These are phyloP conservation scores for Gonium pectorale DNA, from an alignment of 139 green algal genomes.

Conservation along the genomic window DNA sequence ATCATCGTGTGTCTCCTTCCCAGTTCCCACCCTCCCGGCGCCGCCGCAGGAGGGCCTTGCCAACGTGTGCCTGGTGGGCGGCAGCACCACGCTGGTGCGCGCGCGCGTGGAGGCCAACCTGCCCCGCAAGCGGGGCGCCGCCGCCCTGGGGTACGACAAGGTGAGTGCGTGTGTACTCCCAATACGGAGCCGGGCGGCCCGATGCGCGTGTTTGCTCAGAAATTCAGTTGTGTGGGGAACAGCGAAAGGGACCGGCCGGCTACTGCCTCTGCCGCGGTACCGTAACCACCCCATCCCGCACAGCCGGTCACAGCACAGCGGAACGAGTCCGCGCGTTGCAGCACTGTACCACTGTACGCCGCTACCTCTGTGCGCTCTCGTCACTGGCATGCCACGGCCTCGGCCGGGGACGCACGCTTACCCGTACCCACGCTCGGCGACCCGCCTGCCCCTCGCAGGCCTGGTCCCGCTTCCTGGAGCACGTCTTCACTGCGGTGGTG, in stretches of 20 bases:
- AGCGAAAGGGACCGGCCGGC: no score
- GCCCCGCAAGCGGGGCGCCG: slow-evolving; percentile 91
- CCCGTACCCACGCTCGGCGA: not conserved
- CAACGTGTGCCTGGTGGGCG: slow-evolving; percentile 91
- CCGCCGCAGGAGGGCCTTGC: slow-evolving; percentile 88
- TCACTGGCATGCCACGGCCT: no score
- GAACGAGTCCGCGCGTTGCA: no score
- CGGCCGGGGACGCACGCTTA: not conserved
- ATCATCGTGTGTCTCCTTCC: not conserved
- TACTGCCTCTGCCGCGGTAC: no score
- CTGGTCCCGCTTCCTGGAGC: slow-evolving; percentile 25
- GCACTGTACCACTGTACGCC: no score
- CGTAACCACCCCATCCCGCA: no score
- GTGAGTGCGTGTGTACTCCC: no score
- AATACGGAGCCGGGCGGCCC: no score
- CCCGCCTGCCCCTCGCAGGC: not conserved
- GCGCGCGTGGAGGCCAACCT: slow-evolving; percentile 91
- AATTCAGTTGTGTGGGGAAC: no score
- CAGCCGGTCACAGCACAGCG: no score
- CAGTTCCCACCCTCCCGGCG: not conserved
- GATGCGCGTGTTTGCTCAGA: no score
- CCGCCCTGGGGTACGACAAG: slow-evolving; percentile 91
- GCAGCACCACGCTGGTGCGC: slow-evolving; percentile 75
- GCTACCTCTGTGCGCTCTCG: no score
- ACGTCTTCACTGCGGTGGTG: slow-evolving; percentile 76